Percentiles rank a stretch among this genome's conserved stretches.
Conservation (phyloP, 2,329 filamentous ascomycete genomes). For the Aspergillus sp. region DNA sequence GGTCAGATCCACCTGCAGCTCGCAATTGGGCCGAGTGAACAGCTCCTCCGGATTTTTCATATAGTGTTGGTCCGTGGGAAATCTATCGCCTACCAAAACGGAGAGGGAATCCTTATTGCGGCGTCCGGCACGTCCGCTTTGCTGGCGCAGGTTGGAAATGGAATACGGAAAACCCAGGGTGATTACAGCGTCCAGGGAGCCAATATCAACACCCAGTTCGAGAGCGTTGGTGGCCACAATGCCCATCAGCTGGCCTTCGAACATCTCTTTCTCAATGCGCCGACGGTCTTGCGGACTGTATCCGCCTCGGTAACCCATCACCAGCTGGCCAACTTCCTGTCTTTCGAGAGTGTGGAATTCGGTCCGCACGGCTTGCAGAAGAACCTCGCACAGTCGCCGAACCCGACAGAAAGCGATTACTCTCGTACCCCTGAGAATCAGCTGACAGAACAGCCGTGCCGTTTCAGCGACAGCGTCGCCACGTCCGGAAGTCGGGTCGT, state of each 20-base stretch:
- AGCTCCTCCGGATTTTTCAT: slow-evolving; percentile 96
- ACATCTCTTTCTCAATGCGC: slow-evolving; percentile 92
- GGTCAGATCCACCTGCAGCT: slow-evolving; percentile 84
- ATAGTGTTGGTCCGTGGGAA: slow-evolving; percentile 90
- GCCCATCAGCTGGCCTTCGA: slow-evolving; percentile 86
- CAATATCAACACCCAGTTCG: slow-evolving; percentile 93
- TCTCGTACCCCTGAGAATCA: slow-evolving; percentile 82
- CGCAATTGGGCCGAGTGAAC: slow-evolving; percentile 82
- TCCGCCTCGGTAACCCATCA: slow-evolving; percentile 94
- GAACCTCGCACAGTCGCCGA: slow-evolving; percentile 80
- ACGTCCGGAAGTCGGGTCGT: slow-evolving; percentile 80
- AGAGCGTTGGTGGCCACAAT: slow-evolving; percentile 92
- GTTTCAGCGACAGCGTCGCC: slow-evolving; percentile 80
- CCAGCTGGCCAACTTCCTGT: slow-evolving; percentile 70
- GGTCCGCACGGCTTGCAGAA: slow-evolving; percentile 75
- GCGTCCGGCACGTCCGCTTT: slow-evolving; percentile 87
- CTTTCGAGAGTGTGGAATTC: slow-evolving; percentile 74
- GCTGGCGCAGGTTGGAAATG: slow-evolving; percentile 90
- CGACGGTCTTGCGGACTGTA: slow-evolving; percentile 91
- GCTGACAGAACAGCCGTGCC: slow-evolving; percentile 85
- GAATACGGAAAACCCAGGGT: slow-evolving; percentile 95
- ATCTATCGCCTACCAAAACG: slow-evolving; percentile 83
- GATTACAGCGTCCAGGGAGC: slow-evolving; percentile 87
- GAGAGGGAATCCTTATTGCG: slow-evolving; percentile 92
- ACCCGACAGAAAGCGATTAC: slow-evolving; percentile 92